Evolutionary conservation across 352 stramenopile species (phyloP).

Genomic region (Phytophthora chlamydospora): DNA sequence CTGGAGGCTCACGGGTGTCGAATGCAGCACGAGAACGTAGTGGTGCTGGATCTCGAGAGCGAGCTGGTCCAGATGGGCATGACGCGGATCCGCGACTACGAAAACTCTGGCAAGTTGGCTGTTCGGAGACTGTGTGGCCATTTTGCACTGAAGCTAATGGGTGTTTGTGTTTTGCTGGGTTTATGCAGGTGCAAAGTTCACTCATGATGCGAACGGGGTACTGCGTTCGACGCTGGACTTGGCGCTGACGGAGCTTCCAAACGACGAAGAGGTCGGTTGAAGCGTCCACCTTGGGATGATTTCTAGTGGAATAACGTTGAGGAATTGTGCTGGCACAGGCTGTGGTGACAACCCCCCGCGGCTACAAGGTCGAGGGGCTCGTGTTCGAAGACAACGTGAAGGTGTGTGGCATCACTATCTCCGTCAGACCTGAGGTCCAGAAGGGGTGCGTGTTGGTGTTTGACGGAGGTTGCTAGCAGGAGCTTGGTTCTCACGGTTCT

Average conservation of each 20-base stretch:
- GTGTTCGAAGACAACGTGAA: conserved; percentile 83
- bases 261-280: conserved; percentile 69
- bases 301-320: conserved; percentile 3
- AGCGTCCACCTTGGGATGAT: not conserved
- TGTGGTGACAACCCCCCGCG: conserved; percentile 75
- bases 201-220: conserved; percentile 76
- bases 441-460: conserved; percentile 36
- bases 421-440: conserved; percentile 53
- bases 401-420: conserved; percentile 73
- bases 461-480: not conserved
- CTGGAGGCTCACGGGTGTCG: conserved; percentile 2
- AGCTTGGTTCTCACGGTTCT: conserved; percentile 1
- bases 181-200: conserved; percentile 58
- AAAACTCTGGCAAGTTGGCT: conserved; percentile 56
- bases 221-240: conserved; percentile 72
- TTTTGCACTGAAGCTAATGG: not conserved
- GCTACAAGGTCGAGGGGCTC: conserved; percentile 74
- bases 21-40: conserved; percentile 83
- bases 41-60: conserved; percentile 84
- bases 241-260: conserved; percentile 80
- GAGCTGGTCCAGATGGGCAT: conserved; percentile 87
- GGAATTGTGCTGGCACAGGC: conserved; percentile 35
- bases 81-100: conserved; percentile 76
- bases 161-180: not conserved
- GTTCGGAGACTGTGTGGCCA: not conserved